A percentile compares a stretch with the other conserved stretches of the same genome.
phyloP scores from a whole-genome alignment of 2,329 filamentous ascomycete genomes.

The Cladosporium sp. region DNA sequence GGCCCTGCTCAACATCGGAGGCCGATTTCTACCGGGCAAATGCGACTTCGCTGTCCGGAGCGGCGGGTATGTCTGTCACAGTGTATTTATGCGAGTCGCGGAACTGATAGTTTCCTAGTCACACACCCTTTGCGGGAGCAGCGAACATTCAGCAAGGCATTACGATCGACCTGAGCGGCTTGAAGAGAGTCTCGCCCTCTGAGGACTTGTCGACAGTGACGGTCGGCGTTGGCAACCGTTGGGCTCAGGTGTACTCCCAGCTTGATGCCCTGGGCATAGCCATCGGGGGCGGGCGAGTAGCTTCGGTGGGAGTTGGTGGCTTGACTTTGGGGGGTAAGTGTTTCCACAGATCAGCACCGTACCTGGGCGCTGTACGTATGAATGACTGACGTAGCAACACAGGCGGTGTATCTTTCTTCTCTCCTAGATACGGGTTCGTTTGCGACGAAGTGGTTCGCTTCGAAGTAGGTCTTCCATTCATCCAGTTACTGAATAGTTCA shows the following conservation, averaged over 20 bases:
- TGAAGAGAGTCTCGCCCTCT: conserved; percentile 34
- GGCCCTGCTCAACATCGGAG: conserved; percentile 13
- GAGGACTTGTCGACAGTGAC: conserved; percentile 31
- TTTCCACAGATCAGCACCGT: not conserved
- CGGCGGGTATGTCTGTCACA: conserved; percentile 13
- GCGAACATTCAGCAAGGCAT: conserved; percentile 20
- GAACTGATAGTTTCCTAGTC: not conserved
- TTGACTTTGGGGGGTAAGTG: conserved; percentile 34
- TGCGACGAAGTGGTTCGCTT: conserved; percentile 32
- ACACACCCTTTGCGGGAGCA: conserved; percentile 16
- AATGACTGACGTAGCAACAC: conserved; percentile 20
- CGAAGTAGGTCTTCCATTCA: conserved; percentile 26
- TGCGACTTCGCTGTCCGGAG: conserved; percentile 16
- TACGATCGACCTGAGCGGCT: conserved; percentile 41
- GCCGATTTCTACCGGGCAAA: conserved; percentile 10
- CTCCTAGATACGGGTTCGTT: conserved; percentile 43
- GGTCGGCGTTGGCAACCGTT: conserved; percentile 43
- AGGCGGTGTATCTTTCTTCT: conserved; percentile 46
- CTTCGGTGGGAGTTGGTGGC: conserved; percentile 40
- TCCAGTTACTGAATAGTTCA: conserved; percentile 31
- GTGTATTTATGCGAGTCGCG: not conserved
- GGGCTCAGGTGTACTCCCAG: conserved; percentile 37
- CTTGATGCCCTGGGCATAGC: conserved; percentile 37
- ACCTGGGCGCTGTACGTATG: too few species aligned
- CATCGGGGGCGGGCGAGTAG: conserved; percentile 41